These are phyloP conservation scores for Colletotrichum kahawae DNA, from an alignment of 2,329 filamentous ascomycete species.

Conservation along the genomic window DNA sequence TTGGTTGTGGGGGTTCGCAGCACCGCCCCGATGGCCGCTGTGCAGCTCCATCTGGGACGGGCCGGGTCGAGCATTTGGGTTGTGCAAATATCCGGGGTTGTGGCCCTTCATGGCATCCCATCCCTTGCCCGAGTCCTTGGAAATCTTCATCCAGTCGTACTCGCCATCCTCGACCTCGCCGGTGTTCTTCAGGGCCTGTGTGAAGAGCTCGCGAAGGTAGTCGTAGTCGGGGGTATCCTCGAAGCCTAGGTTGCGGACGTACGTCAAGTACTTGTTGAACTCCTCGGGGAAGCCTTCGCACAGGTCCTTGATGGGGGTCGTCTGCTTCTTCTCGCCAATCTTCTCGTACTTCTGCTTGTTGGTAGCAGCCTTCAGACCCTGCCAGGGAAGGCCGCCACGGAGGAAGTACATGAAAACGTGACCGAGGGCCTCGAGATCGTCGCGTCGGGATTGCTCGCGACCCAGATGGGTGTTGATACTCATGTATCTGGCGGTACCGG, in stretches of 20 bases:
- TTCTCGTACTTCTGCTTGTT: constrained; percentile 99
- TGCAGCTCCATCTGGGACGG: constrained; percentile 86
- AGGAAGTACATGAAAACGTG: constrained; percentile 80
- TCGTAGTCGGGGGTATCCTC: constrained; percentile 99
- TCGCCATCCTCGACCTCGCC: constrained; percentile 97
- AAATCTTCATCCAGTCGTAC: constrained; percentile 99
- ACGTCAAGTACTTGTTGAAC: constrained; percentile 96
- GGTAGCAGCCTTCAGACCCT: constrained; percentile 74
- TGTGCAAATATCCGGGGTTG: constrained; percentile 71
- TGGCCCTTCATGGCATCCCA: constrained; percentile 79
- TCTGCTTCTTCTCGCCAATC: constrained; percentile 99
- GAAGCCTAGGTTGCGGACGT: constrained; percentile 96
- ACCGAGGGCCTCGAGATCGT: constrained; percentile 88
- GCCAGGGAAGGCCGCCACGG: constrained; percentile 74
- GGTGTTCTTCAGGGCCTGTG: constrained; percentile 90
- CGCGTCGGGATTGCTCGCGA: constrained; percentile 92
- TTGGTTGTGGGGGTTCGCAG: constrained; percentile 68
- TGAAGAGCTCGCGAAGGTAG: constrained; percentile 95
- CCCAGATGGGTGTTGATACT: constrained; percentile 99
- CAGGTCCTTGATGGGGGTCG: constrained; percentile 93
- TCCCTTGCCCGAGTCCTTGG: constrained; percentile 81
- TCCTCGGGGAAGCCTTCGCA: constrained; percentile 97
- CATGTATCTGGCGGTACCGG: constrained; percentile 97
- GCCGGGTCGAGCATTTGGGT: constrained; percentile 78
- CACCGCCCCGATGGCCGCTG: constrained; percentile 70